A percentile compares a stretch with the other conserved stretches of the same genome.
Evolutionary conservation across 495 filamentous ascomycete species (phyloP).

Genomic region (Aspergillus nidulans): DNA sequence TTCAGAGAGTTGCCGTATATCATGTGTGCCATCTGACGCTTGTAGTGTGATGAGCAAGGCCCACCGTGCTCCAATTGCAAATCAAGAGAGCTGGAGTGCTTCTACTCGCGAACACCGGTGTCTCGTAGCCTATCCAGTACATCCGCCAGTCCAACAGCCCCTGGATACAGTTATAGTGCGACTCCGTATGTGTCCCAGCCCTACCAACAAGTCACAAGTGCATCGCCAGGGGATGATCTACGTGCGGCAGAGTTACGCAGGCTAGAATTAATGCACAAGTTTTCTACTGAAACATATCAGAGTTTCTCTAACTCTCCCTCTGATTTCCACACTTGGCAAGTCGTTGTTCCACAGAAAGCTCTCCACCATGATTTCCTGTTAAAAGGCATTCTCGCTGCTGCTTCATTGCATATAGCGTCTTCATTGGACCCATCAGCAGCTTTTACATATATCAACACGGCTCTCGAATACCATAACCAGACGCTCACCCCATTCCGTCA

Average conservation of each 20-base stretch:
- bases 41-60: slow-evolving; percentile 42
- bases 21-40: slow-evolving; percentile 5
- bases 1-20: not conserved
- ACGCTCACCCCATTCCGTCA: slow-evolving; percentile 43
- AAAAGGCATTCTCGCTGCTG: slow-evolving; percentile 50
- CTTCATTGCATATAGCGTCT: slow-evolving; percentile 50
- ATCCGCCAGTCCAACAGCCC: not conserved
- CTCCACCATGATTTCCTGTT: slow-evolving; percentile 50
- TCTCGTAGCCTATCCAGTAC: slow-evolving; percentile 13
- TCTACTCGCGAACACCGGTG: slow-evolving; percentile 29
- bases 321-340: slow-evolving; percentile 32
- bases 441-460: slow-evolving; percentile 45
- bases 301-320: slow-evolving; percentile 28
- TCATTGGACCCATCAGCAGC: slow-evolving; percentile 29
- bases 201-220: slow-evolving; percentile 1
- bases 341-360: slow-evolving; percentile 44
- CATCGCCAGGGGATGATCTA: slow-evolving; percentile 3
- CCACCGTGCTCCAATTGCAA: slow-evolving; percentile 44
- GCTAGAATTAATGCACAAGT: slow-evolving; percentile 42
- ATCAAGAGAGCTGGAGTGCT: slow-evolving; percentile 36
- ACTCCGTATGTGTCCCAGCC: not conserved
- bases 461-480: slow-evolving; percentile 46
- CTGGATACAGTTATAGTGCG: not conserved
- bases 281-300: slow-evolving; percentile 36
- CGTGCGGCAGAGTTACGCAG: slow-evolving; percentile 25